Evolutionary conservation across 768 basidiomycete genomes (phyloP), one percentile per base, ranked within the genome.

Genomic region (Clathrus columnatus): DNA sequence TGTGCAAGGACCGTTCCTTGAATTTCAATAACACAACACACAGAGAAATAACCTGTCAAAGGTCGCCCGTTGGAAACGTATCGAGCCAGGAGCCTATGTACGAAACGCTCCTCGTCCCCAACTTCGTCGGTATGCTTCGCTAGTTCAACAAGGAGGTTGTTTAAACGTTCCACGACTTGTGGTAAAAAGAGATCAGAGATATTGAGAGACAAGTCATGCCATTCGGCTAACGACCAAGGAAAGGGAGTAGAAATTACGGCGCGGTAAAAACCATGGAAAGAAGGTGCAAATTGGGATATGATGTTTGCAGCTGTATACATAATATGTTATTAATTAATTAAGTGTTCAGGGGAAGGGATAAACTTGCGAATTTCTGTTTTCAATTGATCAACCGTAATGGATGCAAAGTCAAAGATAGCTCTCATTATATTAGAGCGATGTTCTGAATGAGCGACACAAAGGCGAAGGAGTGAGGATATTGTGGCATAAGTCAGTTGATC

Each of bases 11-110:
- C 75, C 5, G 89, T 91, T 85, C 89, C 91, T 62, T 87, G 80
- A 42, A 83, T 84, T 67, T 92, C 89, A 61, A 89, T 79, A 46
- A 89, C 81, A 64, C 91, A 92, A 68, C 91, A 93, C n/a, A 91
- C 82, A 53, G 88, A 77, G 61, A 93, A 92, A 65, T 91, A 90
- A 8, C 91, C 89, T 52, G 84, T 90, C 16, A 93, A 72, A 11
- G 91, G 91, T 5, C 91, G 78, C 7, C 84, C 87, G 54, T 78
- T 78, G 7, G 79, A 73, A 17, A 87, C 79, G 68, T 89, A 97
- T 51, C 85, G 84, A 26, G 82, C 77, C 14, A 88, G 73, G 62
- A 91, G 82, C 1, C 83, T 81, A 61, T 83, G 81, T 20, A 84
- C 74, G 64, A 81, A 86, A 54, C 72, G 72, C 36, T 83, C 68